Base-by-base conservation (phyloP, 148 eudicot species). In the Rhododendron griersonianum region DNA sequence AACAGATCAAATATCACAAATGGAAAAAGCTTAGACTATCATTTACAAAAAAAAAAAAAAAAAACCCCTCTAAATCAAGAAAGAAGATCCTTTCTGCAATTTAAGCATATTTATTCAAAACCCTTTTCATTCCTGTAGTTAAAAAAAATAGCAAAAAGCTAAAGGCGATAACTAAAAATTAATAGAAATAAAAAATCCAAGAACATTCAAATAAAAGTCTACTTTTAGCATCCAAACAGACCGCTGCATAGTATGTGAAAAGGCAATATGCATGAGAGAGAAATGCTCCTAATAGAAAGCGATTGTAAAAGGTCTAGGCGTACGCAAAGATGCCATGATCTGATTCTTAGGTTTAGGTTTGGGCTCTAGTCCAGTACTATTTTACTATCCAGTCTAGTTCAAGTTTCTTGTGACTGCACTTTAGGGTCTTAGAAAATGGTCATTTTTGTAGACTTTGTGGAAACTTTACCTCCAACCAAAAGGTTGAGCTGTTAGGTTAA, bases 221-320 rank as follows among this genome's bases (percentile, higher is more conserved):
- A 30, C 76, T 30, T 71, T 71, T 13, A 28, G 76, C 76, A 30
- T 28, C 39, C 18, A 71, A 30, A 16, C 39, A 71, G 13, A 71
- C 76, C 51, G 14, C 51, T 77, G 80, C 51, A 39, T 39, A 51
- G 3, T 51, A 51, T 3, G 0, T 18, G 23, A 44, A 78, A 78
- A 44, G 81, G 48, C 11, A 77, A 44, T 8, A 16, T n/a, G n/a
- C n/a, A n/a, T 45, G 50, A 50, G 57, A 85, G 78, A 1, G 83
- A 85, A 61, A 59, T 30, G 69, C 82, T 77, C 35, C 28, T n/a
- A 80, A 63, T 16, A 53, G 55, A 86, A 76, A 76, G 47, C 44
- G 80, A 76, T 41, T 16, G 80, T 3, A 9, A 76, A 76, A 41
- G 80, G 25, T 76, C 11, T 9, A 47, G 11, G 50, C 11, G 50